Base-by-base conservation (phyloP, 1,139 yeast species). In the Pichia sp. region DNA sequence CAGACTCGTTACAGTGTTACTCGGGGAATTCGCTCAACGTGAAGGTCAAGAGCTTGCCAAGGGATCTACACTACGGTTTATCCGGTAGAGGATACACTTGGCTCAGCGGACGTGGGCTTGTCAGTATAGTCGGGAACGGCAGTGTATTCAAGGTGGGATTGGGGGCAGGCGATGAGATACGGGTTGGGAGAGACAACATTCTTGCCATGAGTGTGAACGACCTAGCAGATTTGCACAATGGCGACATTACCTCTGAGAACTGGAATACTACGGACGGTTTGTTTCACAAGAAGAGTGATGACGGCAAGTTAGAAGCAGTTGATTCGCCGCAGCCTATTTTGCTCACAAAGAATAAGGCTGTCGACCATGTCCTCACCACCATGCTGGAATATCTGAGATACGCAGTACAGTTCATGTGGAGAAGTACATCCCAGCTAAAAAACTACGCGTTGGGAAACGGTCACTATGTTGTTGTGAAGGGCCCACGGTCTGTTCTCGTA, bases 101-200 rank as follows among this genome's bases (percentile, higher is more conserved):
- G 44, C 61, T 82, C 8, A 74, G 78, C 38, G 89, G 89, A 0
- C 71, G 88, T 58, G 89, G 89, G 0, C 77, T 75, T 53, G 75
- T 75, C 1, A 84, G 82, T 1, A 60, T 84, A n/a, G 77, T 75
- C 15, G 87, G 86, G 0, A 70, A 72, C 34, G 87, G 88, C 0
- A 73, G 79, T n/a, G 68, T 83, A 23, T 81, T 81, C 65, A 75
- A 75, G 55, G 68, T 82, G 38, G 72, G 71, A 40, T 67, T 84
- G 30, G 71, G 64, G 4, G 75, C 70, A 15, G 74, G 69, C 15
- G 87, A 84, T 61, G 79, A 78, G 51, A 67, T 82, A 19, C 66
- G 81, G 49, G 72, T 83, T 30, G 78, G 75, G 60, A 74, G 72
- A 54, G 65, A 72, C 26, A 76, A 79, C 58, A 64, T 84, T 48